Percentiles rank a stretch among this genome's conserved stretches.
Evolutionary conservation across 192 early-diverging fungal genomes (phyloP).

Genomic region (Linderina pennispora): DNA sequence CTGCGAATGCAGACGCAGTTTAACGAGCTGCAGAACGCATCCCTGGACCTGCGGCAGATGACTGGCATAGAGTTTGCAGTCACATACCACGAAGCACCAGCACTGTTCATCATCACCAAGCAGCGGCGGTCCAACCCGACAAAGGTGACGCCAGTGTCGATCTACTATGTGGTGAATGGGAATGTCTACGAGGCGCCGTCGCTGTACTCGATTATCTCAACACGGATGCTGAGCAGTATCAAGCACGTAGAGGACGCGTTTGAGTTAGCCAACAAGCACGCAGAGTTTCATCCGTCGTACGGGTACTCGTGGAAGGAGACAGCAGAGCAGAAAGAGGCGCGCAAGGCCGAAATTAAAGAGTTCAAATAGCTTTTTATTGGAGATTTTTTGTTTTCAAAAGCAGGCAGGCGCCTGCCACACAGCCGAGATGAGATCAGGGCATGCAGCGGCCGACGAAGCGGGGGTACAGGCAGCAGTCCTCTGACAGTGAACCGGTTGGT

Average conservation of each 20-base stretch:
- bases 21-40: conserved; percentile 57
- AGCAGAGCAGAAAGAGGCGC: conserved; percentile 16
- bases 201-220: conserved; percentile 62
- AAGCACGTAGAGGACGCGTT: conserved; percentile 38
- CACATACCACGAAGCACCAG: conserved; percentile 57
- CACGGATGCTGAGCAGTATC: conserved; percentile 56
- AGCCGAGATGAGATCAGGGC: conserved; percentile 50
- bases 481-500: conserved; percentile 84
- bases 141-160: conserved; percentile 41
- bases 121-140: conserved; percentile 53
- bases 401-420: background rate
- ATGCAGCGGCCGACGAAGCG: conserved; percentile 81
- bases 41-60: conserved; percentile 54
- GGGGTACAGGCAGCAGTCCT: conserved; percentile 89
- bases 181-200: conserved; percentile 71
- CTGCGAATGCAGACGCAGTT: conserved; percentile 77
- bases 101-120: conserved; percentile 68
- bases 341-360: conserved; percentile 30
- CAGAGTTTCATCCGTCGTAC: conserved; percentile 40
- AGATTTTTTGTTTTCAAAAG: background rate
- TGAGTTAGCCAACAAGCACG: conserved; percentile 24
- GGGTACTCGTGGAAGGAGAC: conserved; percentile 45
- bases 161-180: conserved; percentile 62
- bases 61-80: conserved; percentile 73
- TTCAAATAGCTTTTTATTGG: conserved; percentile 2